Evolutionary conservation across 345 rosid species (phyloP), one percentile per base, ranked within the genome.

Genomic region (Aethionema arabicum): DNA sequence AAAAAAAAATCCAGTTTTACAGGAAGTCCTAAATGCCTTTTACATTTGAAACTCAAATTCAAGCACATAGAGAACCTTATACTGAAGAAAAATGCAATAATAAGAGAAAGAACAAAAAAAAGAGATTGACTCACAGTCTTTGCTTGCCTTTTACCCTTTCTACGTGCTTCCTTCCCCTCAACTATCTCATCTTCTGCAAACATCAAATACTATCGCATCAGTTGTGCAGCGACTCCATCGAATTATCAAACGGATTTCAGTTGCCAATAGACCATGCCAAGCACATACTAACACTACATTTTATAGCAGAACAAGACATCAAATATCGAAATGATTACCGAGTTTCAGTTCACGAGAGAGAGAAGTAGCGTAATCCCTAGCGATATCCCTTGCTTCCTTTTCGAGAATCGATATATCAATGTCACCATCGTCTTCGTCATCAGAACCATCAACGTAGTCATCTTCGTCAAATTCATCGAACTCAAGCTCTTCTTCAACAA

Each of bases 361-460:
- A n/a, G 83, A 82, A 4, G 73, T 36, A 12, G 92, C 72, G 52
- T 70, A 88, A 41, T 85, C 90, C 6, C 68, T 70, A 29, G 69
- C 96, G 11, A 81, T 90, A n/a, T 59, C 79, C 38, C 69, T 65
- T 0, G 96, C 98, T 75, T 91, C 95, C 35, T 75, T 70, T 67
- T 91, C 92, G 7, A 91, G 85, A 42, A 65, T 75, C 32, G 83
- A 80, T 40, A 78, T 63, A 56, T 88, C 98, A 45, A 88, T 21
- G 11, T 11, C 61, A 42, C 2, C 27, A 36, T 43, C 44, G 46
- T 72, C 65, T 35, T 73, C 83, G 13, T 56, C 51, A 12, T 62
- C 73, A 6, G 74, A 58, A 8, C 32, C 78, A 15, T 68, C 75
- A 0, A 55, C 48, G 7, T 43, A 47, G 27, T 49, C 69, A 8